Conservation (phyloP, 2,329 filamentous ascomycete species). For the Fusarium veterinarium region DNA sequence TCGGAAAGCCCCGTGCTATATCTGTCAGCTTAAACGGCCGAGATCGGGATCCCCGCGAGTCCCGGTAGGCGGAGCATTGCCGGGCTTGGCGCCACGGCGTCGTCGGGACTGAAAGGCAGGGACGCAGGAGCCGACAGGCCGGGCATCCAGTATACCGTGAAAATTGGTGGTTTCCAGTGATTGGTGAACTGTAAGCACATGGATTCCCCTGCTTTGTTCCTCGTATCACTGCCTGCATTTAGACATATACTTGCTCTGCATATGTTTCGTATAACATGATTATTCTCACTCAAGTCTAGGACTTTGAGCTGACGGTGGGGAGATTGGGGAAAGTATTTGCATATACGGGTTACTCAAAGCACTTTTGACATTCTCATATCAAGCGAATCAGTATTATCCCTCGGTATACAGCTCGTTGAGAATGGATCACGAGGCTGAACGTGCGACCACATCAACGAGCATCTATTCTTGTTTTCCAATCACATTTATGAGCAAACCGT, state of each 20-base stretch:
- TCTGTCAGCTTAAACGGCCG: slow-evolving; percentile 1
- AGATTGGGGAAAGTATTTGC: not conserved
- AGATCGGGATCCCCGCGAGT: not conserved
- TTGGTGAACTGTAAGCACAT: slow-evolving; percentile 14
- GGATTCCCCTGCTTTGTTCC: slow-evolving; percentile 1
- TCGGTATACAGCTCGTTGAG: not conserved
- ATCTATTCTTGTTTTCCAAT: slow-evolving; percentile 13
- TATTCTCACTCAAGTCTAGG: not conserved
- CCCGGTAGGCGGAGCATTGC: slow-evolving; percentile 21
- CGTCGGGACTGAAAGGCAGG: slow-evolving; percentile 11
- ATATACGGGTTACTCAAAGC: slow-evolving; percentile 7
- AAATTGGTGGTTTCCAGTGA: not conserved
- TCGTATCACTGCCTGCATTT: slow-evolving; percentile 15
- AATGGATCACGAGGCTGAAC: not conserved
- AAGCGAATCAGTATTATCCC: not conserved
- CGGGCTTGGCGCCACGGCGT: slow-evolving; percentile 31
- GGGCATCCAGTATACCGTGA: not conserved
- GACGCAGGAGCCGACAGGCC: not conserved
- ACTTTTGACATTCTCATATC: not conserved
- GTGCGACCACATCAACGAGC: not conserved
- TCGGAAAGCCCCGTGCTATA: slow-evolving; percentile 8
- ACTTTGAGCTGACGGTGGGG: slow-evolving; percentile 12
- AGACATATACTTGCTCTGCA: not conserved
- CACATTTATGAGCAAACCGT: not conserved
- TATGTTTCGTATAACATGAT: not conserved